Percentiles rank a stretch among this genome's conserved stretches.
Evolutionary conservation across 768 basidiomycete genomes (phyloP).

Genomic region (Bullera alba): DNA sequence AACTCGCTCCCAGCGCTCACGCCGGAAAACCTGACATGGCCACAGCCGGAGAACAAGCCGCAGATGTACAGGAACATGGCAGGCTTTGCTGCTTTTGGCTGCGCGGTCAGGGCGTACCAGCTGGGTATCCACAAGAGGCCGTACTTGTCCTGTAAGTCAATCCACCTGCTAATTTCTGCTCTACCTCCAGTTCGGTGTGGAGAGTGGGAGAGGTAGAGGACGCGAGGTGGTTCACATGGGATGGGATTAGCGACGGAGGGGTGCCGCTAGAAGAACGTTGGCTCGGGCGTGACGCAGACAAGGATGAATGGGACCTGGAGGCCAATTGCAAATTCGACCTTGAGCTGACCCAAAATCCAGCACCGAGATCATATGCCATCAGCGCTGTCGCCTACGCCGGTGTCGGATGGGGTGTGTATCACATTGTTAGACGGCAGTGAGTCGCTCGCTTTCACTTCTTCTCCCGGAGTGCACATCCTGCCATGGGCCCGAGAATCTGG

Average conservation of each 20-base stretch:
- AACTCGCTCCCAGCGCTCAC: too few species aligned
- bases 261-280: too few species aligned
- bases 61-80: not conserved
- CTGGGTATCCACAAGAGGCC: not conserved
- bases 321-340: too few species aligned
- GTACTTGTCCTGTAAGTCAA: not conserved
- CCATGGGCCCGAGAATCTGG: too few species aligned
- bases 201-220: not conserved
- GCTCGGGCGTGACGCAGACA: too few species aligned
- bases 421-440: slow-evolving; percentile 41
- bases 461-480: not conserved
- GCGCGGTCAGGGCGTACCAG: not conserved
- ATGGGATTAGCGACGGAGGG: not conserved
- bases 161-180: slow-evolving; percentile 22
- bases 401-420: slow-evolving; percentile 40
- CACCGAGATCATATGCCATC: slow-evolving; percentile 1
- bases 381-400: slow-evolving; percentile 28
- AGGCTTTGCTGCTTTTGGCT: not conserved
- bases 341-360: too few species aligned
- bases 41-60: not conserved
- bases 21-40: not conserved
- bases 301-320: too few species aligned
- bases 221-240: not conserved
- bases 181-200: too few species aligned
- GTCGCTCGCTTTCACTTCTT: slow-evolving; percentile 8